Percentiles rank a stretch among this genome's conserved stretches.
Conservation (phyloP, 1,284 basidiomycete species). For the Blastosporella zonata region DNA sequence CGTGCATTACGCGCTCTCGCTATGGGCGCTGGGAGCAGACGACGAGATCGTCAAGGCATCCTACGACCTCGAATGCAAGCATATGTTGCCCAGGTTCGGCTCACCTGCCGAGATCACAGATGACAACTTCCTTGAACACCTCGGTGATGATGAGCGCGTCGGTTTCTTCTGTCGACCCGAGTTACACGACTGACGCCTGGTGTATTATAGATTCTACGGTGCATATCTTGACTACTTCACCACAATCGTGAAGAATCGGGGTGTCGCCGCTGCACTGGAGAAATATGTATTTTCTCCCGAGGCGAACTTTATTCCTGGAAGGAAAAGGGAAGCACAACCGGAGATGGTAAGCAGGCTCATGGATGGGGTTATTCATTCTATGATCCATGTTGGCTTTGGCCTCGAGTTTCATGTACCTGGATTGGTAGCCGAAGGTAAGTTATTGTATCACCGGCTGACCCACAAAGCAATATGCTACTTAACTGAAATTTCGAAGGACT, state of each 20-base stretch:
- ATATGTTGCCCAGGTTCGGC: conserved; percentile 30
- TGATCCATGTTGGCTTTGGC: conserved; percentile 59
- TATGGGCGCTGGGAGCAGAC: conserved; percentile 40
- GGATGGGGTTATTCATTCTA: conserved; percentile 54
- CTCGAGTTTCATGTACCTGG: conserved; percentile 56
- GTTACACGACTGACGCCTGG: not conserved
- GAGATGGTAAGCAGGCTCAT: conserved; percentile 56
- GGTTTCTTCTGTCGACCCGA: not conserved
- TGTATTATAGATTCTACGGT: conserved; percentile 46
- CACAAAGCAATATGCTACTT: too few species aligned
- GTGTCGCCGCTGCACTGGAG: conserved; percentile 43
- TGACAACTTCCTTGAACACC: conserved; percentile 36
- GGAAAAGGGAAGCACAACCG: conserved; percentile 34
- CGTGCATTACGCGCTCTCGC: conserved; percentile 36
- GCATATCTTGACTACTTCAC: conserved; percentile 62
- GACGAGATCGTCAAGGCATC: conserved; percentile 34
- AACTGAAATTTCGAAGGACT: too few species aligned
- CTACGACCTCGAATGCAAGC: conserved; percentile 30
- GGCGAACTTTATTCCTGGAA: conserved; percentile 41
- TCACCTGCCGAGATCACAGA: conserved; percentile 30
- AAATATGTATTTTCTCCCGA: conserved; percentile 55
- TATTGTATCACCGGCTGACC: too few species aligned
- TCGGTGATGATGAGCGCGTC: conserved; percentile 38
- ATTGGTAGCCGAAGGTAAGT: conserved; percentile 52
- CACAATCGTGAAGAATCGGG: conserved; percentile 40